Base-by-base conservation (phyloP, 1,284 basidiomycete genomes). In the Cutaneotrichosporon daszewskae region DNA sequence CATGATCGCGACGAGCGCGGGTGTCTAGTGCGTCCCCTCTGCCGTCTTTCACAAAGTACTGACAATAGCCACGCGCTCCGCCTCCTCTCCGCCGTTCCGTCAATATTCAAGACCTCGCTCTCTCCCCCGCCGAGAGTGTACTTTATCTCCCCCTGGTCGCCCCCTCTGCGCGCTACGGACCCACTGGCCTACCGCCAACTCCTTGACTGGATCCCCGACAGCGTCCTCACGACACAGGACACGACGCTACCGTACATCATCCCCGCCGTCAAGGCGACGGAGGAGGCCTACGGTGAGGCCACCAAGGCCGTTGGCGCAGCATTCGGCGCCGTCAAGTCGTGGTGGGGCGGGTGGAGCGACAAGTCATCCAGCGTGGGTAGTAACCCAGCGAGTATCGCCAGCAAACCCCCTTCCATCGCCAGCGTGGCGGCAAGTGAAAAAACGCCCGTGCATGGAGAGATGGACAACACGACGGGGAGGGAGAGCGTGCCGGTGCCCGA, bases 81-180 rank as follows among this genome's bases (percentile, higher is more conserved):
- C 17, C 59, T 69, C 11, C 49, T 68, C 11, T 53, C 55, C 1
- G 26, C 60, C 13, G 52, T 67, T 27, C 47, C 61, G 0, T 39
- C 42, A 12, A 31, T 47, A 23, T 65, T 69, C 41, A 19, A 40
- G 6, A 52, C 54, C 2, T 44, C 40, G 13, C 55, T 62, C 13
- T 26, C 51, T 8, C 57, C 62, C 2, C 61, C 61, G 18, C 66
- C 66, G 1, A 37, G 19, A 6, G 27, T 68, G 2, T 69, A 63
- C 45, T 47, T 67, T 17, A 45, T 69, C 4, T 58, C 68, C 0
- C 66, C 68, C 1, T 69, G 68, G 68, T 60, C 60, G 9, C 66
- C 68, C 1, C 54, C 62, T 2, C 42, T 68, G 12, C 60, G 61
- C 0, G 20, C 51, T 0, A 47, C 55, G 6, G 58, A 66, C 32